A percentile compares a stretch with the other conserved stretches of the same genome.
These are phyloP conservation scores for Trichosanthes cucumerina DNA, from an alignment of 306 rosid species.

Conservation along the genomic window DNA sequence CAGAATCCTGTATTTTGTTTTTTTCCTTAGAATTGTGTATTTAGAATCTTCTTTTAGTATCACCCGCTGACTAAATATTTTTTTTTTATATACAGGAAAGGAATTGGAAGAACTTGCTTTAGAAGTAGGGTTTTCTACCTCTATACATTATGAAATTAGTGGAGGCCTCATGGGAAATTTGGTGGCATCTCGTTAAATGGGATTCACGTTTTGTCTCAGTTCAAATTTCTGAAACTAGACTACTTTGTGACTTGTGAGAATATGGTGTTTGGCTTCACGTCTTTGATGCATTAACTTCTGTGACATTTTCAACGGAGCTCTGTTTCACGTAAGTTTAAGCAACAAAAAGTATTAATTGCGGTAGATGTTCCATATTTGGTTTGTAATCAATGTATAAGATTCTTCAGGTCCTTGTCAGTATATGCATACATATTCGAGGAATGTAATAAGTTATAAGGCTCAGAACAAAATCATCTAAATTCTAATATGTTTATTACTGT, in stretches of 20 bases:
- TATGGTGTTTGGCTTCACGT: background rate
- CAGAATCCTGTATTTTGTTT: background rate
- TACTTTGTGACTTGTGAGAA: background rate
- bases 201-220: background rate
- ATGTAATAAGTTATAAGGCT: background rate
- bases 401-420: background rate
- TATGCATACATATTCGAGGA: background rate
- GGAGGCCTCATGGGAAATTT: constrained; percentile 90
- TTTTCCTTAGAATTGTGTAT: background rate
- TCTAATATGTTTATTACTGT: background rate
- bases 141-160: constrained; percentile 62
- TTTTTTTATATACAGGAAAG: constrained; percentile 51
- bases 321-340: background rate
- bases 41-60: background rate
- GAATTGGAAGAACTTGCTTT: constrained; percentile 73
- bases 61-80: constrained; percentile 11
- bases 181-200: constrained; percentile 48
- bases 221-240: background rate
- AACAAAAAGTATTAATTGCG: background rate
- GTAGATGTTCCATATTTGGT: background rate
- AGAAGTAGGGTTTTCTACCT: constrained; percentile 71
- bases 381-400: background rate
- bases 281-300: background rate
- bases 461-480: background rate
- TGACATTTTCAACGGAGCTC: background rate